Conservation (phyloP, 176 grass and related monocot species). For the Carex scoparia region DNA sequence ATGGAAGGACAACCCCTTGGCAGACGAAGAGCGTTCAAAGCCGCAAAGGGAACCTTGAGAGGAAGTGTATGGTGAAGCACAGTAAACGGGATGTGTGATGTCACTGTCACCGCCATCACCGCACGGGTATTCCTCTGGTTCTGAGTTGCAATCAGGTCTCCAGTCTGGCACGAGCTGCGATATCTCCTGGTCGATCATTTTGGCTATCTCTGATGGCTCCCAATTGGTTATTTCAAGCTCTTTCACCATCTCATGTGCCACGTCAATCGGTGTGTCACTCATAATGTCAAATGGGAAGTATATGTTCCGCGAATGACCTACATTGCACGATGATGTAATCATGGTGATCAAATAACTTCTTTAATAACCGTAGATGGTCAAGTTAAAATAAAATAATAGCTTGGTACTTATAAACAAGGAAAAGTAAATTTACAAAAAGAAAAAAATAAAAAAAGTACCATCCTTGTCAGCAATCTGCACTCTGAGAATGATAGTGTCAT, state of each 20-base stretch:
- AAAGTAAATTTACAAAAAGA: not conserved
- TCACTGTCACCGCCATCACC: constrained; percentile 17
- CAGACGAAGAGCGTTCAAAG: not conserved
- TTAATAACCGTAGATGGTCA: not conserved
- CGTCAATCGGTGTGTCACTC: constrained; percentile 66
- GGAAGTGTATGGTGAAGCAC: constrained; percentile 60
- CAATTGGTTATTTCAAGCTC: constrained; percentile 74
- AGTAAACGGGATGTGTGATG: constrained; percentile 42
- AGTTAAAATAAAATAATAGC: not conserved
- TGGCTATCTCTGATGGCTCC: constrained; percentile 58
- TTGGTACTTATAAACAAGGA: not conserved
- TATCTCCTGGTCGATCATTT: constrained; percentile 82
- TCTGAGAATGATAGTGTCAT: constrained; percentile 81
- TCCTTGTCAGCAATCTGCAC: constrained; percentile 66
- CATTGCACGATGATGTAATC: not conserved
- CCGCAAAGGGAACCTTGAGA: constrained; percentile 50
- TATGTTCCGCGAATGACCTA: constrained; percentile 55
- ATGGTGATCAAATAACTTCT: not conserved
- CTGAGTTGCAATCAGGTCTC: not conserved
- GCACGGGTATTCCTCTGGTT: constrained; percentile 46
- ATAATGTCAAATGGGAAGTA: constrained; percentile 82
- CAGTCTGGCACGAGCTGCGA: constrained; percentile 43
- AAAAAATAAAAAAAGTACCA: constrained; percentile 19
- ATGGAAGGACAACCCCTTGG: constrained; percentile 18
- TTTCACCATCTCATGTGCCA: constrained; percentile 89